phyloP scores from a whole-genome alignment of 1,284 basidiomycete species.

The Cutaneotrichosporon cyanovorans region DNA sequence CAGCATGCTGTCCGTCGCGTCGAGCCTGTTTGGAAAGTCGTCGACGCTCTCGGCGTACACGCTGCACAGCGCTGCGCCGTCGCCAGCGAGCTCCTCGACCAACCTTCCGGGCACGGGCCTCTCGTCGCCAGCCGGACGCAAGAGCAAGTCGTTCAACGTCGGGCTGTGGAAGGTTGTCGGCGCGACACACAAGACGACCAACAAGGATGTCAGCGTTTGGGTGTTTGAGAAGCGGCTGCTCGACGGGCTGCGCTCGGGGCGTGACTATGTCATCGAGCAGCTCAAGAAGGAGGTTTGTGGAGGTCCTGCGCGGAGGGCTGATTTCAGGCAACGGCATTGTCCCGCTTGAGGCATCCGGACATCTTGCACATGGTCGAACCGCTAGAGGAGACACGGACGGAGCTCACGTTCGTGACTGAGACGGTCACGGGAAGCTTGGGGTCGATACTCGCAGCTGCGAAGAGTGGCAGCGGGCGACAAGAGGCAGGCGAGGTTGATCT shows the following conservation, averaged over 20 bases:
- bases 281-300: slow-evolving; percentile 73
- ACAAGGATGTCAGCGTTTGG: slow-evolving; percentile 84
- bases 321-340: slow-evolving; percentile 70
- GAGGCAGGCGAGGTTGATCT: slow-evolving; percentile 77
- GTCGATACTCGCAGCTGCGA: slow-evolving; percentile 50
- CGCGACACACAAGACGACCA: slow-evolving; percentile 76
- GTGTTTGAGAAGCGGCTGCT: slow-evolving; percentile 70
- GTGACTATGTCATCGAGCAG: slow-evolving; percentile 68
- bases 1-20: slow-evolving; percentile 48
- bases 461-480: slow-evolving; percentile 49
- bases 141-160: slow-evolving; percentile 53
- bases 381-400: slow-evolving; percentile 80
- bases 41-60: slow-evolving; percentile 78
- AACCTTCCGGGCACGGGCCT: slow-evolving; percentile 45
- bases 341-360: slow-evolving; percentile 83
- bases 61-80: slow-evolving; percentile 45
- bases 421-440: slow-evolving; percentile 59
- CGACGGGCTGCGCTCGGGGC: slow-evolving; percentile 59
- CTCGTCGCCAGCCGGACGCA: slow-evolving; percentile 33
- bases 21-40: slow-evolving; percentile 79
- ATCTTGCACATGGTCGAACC: slow-evolving; percentile 98
- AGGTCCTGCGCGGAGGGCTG: neutral
- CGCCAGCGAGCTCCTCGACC: slow-evolving; percentile 34
- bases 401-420: slow-evolving; percentile 90
- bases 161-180: slow-evolving; percentile 80